phyloP scores from a whole-genome alignment of 2,329 filamentous ascomycete species.

The Claviceps citrina region DNA sequence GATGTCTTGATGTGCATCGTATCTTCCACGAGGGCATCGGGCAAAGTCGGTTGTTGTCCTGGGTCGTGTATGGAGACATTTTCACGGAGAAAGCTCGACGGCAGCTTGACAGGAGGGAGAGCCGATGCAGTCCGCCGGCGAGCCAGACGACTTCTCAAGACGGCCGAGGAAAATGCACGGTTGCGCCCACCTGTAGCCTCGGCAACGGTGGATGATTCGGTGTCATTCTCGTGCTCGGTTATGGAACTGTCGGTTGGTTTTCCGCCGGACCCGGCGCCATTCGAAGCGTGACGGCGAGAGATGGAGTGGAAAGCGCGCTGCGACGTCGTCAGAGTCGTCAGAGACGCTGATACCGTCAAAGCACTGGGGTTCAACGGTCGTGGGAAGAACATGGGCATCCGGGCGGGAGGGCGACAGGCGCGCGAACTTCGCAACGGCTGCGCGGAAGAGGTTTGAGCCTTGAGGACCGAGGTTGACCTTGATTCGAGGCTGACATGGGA shows the following conservation, averaged over 20 bases:
- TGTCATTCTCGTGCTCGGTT: slow-evolving; percentile 14
- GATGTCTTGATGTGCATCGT: slow-evolving; percentile 17
- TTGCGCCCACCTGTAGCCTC: slow-evolving; percentile 15
- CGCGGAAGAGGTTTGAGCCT: not conserved
- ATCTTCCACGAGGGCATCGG: slow-evolving; percentile 18
- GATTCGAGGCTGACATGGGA: not conserved
- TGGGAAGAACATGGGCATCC: slow-evolving; percentile 18
- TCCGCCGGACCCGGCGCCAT: slow-evolving; percentile 10
- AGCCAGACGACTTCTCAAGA: slow-evolving; percentile 17
- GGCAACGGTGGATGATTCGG: slow-evolving; percentile 14
- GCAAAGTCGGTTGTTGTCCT: slow-evolving; percentile 15
- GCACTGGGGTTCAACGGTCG: slow-evolving; percentile 15
- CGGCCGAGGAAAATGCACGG: slow-evolving; percentile 12
- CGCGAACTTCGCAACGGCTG: not conserved
- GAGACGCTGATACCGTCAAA: slow-evolving; percentile 13
- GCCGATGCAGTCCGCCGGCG: slow-evolving; percentile 21
- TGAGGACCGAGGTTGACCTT: no score
- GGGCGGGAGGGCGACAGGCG: slow-evolving; percentile 10
- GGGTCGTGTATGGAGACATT: slow-evolving; percentile 26
- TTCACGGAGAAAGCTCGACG: slow-evolving; percentile 38
- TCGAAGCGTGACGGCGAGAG: slow-evolving; percentile 7
- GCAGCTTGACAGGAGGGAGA: slow-evolving; percentile 38
- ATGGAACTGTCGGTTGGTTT: slow-evolving; percentile 15
- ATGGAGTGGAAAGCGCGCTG: slow-evolving; percentile 12
- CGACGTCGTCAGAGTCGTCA: slow-evolving; percentile 6